Base-by-base conservation (phyloP, 306 rosid species). In the Cucumis cinereus region DNA sequence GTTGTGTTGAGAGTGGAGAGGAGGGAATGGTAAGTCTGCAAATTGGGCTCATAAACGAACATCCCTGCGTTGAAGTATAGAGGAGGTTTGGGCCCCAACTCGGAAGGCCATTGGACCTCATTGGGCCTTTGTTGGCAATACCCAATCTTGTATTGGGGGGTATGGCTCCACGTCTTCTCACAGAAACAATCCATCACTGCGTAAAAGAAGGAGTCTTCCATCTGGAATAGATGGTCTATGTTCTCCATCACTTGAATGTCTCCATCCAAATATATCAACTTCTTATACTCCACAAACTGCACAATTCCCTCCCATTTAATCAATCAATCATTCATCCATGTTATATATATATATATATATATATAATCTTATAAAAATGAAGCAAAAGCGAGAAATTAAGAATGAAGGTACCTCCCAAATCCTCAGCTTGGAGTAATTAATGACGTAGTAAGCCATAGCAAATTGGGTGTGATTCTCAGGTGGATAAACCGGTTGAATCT, bases 171-270 rank as follows among this genome's bases (percentile, higher is more conserved):
- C 2, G 81, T 84, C 2, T 79, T 56, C 83, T 91, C 96, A 43
- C 98, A 93, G 38, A 87, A 93, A 75, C 98, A 93, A n/a, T 93
- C 97, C 90, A 75, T 88, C 22, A 89, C 98, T 3, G 89, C 97
- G 62, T 91, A 89, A 50, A 91, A 91, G 10, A 79, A 79, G 0
- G 82, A 78, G 72, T 87, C 87, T 8, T 86, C 89, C 9, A 78
- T 40, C 17, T 93, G 93, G 17, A 93, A 89, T 1, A 91, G 55
- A 52, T 87, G 87, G 69, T 93, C 98, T 5, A 93, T 88, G 78
- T 91, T 91, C 9, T 60, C 82, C 36, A 86, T 88, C 0, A 93
- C 97, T 33, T 89, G 98, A 23, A 93, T 89, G 38, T 93, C 92
- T 12, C 93, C 93, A 1, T 93, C 97, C 11, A 93, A 53, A 71